Conservation (phyloP, 2,329 filamentous ascomycete genomes). For the Trichoderma asperellum region DNA sequence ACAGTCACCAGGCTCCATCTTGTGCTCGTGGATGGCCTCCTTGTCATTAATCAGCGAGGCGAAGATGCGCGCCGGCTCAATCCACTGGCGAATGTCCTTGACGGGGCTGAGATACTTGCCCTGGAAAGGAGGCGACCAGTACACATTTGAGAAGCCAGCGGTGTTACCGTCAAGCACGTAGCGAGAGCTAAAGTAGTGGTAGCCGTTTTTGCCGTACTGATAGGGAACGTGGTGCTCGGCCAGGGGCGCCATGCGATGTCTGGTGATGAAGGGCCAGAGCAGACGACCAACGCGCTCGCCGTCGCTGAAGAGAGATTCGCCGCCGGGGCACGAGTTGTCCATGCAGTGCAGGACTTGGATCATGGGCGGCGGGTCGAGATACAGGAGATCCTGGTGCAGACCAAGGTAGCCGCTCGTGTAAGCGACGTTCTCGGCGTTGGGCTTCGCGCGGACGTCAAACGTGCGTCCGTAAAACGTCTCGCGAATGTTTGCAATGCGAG, state of each 20-base stretch:
- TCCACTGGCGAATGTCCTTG: conserved; percentile 46
- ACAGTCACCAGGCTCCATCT: conserved; percentile 80
- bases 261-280: conserved; percentile 36
- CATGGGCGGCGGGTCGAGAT: conserved; percentile 76
- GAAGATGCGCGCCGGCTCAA: conserved; percentile 59
- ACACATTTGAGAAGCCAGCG: conserved; percentile 38
- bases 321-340: conserved; percentile 76
- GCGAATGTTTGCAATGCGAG: conserved; percentile 75
- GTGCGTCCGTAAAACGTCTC: conserved; percentile 90
- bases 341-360: conserved; percentile 91
- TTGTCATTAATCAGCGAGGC: conserved; percentile 60
- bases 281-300: conserved; percentile 62
- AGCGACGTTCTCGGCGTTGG: conserved; percentile 86
- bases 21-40: conserved; percentile 67
- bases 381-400: conserved; percentile 92
- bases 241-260: conserved; percentile 29
- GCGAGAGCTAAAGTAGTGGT: conserved; percentile 64
- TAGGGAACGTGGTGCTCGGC: conserved; percentile 55
- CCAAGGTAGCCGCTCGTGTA: conserved; percentile 82
- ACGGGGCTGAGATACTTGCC: conserved; percentile 47
- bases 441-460: conserved; percentile 85
- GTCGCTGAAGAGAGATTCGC: conserved; percentile 86
- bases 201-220: conserved; percentile 68
- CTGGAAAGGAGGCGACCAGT: conserved; percentile 84
- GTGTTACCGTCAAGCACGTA: conserved; percentile 53